Percentiles rank a stretch among this genome's conserved stretches.
Conservation (phyloP, 1,284 basidiomycete species). For the Microbotryum silenes-acaulis region DNA sequence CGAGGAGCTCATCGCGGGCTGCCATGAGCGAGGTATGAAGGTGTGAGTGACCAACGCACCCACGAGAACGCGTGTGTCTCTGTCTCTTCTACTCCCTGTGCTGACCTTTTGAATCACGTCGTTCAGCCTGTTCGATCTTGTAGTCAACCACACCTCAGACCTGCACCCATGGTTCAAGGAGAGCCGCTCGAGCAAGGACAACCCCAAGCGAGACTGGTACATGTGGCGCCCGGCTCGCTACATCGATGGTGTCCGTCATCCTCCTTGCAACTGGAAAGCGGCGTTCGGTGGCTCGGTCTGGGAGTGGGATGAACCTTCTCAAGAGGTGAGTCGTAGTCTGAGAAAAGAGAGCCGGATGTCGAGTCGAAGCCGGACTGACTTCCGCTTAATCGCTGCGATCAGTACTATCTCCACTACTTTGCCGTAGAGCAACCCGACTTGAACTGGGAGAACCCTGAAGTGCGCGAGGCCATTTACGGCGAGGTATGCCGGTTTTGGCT, state of each 20-base stretch:
- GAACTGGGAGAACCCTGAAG: conserved; percentile 60
- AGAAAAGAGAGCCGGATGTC: too few relatives aligned
- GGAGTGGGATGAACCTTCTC: conserved; percentile 60
- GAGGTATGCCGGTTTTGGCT: conserved; percentile 66
- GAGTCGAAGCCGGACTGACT: too few relatives aligned
- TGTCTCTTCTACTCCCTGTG: too few relatives aligned
- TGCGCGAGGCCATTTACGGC: conserved; percentile 42
- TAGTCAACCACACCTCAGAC: conserved; percentile 71
- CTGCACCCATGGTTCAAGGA: conserved; percentile 68
- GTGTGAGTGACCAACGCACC: conserved; percentile 2
- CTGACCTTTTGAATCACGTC: not conserved
- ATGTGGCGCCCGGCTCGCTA: conserved; percentile 4
- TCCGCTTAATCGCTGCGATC: not conserved
- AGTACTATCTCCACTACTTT: conserved; percentile 66
- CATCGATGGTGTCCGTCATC: conserved; percentile 47
- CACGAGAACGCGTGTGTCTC: not conserved
- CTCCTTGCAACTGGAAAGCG: conserved; percentile 67
- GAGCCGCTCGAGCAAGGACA: conserved; percentile 53
- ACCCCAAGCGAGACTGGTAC: conserved; percentile 57
- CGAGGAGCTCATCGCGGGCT: conserved; percentile 54
- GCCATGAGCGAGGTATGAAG: conserved; percentile 61
- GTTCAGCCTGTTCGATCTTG: conserved; percentile 58
- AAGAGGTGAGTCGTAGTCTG: conserved; percentile 42
- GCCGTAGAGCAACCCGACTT: conserved; percentile 64
- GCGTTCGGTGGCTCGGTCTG: conserved; percentile 65